These are phyloP conservation scores for Xylaria sp. DNA, from an alignment of 2,329 filamentous ascomycete species.

Conservation along the genomic window DNA sequence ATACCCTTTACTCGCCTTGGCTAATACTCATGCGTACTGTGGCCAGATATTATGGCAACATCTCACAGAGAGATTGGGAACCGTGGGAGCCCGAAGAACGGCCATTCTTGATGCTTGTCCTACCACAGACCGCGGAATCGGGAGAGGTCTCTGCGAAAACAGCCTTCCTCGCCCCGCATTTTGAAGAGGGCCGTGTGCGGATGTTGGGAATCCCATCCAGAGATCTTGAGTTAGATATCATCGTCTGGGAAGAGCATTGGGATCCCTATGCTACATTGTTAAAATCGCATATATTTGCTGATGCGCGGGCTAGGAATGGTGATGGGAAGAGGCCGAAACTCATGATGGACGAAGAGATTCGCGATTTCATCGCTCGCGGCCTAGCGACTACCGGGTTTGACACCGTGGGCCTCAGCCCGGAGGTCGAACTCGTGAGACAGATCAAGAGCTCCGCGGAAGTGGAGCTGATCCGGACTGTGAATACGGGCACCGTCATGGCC, in stretches of 20 bases:
- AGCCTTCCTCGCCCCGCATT: slow-evolving; percentile 60
- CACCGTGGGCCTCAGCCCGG: slow-evolving; percentile 55
- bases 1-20: neutral
- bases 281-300: slow-evolving; percentile 44
- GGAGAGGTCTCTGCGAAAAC: slow-evolving; percentile 55
- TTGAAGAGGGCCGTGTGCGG: slow-evolving; percentile 62
- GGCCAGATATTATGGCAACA: slow-evolving; percentile 59
- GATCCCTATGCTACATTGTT: slow-evolving; percentile 61
- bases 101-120: slow-evolving; percentile 64
- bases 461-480: slow-evolving; percentile 61
- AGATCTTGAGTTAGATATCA: slow-evolving; percentile 52
- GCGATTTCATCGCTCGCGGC: slow-evolving; percentile 64
- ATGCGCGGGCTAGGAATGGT: neutral
- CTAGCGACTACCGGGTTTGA: slow-evolving; percentile 56
- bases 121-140: slow-evolving; percentile 45
- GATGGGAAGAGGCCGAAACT: slow-evolving; percentile 40
- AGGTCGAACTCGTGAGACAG: slow-evolving; percentile 62
- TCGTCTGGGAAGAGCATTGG: slow-evolving; percentile 68
- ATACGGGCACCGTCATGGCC: slow-evolving; percentile 65
- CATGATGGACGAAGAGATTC: slow-evolving; percentile 68
- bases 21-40: neutral
- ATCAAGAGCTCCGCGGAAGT: slow-evolving; percentile 59
- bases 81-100: slow-evolving; percentile 67
- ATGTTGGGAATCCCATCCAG: slow-evolving; percentile 61
- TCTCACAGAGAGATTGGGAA: slow-evolving; percentile 64